phyloP scores from a whole-genome alignment of 1,284 basidiomycete species.

The Ceratobasidium sp. region DNA sequence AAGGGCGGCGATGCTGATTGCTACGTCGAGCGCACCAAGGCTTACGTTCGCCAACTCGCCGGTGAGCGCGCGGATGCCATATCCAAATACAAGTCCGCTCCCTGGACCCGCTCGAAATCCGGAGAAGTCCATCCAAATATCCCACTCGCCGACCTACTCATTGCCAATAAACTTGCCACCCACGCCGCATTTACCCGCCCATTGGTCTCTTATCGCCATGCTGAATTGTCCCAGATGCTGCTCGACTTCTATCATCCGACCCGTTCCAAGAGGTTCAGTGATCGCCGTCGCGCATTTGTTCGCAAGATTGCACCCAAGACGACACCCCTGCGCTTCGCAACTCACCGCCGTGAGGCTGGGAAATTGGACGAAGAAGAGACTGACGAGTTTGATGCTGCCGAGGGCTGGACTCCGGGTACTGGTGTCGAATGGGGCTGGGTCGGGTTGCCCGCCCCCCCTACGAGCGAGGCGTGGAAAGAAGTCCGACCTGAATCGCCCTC shows the following conservation, averaged over 20 bases:
- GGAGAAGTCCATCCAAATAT: constrained; percentile 9
- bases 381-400: constrained; percentile 50
- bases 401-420: constrained; percentile 48
- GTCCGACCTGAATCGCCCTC: not conserved
- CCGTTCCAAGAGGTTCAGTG: constrained; percentile 52
- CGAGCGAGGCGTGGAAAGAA: not conserved
- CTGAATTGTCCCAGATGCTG: constrained; percentile 56
- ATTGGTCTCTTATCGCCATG: constrained; percentile 50
- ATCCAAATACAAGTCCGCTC: constrained; percentile 43
- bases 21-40: constrained; percentile 40
- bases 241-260: constrained; percentile 54
- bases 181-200: constrained; percentile 47
- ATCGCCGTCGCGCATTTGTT: constrained; percentile 53
- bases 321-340: constrained; percentile 52
- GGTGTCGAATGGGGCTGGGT: constrained; percentile 51
- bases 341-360: constrained; percentile 47
- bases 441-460: constrained; percentile 39
- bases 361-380: constrained; percentile 50
- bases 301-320: constrained; percentile 52
- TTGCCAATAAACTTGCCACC: constrained; percentile 48
- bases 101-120: constrained; percentile 43
- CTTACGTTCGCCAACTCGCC: constrained; percentile 44
- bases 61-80: constrained; percentile 40
- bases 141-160: constrained; percentile 46
- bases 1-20: constrained; percentile 38